These are phyloP conservation scores for Dryadomyces sulphureus DNA, from an alignment of 2,329 filamentous ascomycete species.

Conservation along the genomic window DNA sequence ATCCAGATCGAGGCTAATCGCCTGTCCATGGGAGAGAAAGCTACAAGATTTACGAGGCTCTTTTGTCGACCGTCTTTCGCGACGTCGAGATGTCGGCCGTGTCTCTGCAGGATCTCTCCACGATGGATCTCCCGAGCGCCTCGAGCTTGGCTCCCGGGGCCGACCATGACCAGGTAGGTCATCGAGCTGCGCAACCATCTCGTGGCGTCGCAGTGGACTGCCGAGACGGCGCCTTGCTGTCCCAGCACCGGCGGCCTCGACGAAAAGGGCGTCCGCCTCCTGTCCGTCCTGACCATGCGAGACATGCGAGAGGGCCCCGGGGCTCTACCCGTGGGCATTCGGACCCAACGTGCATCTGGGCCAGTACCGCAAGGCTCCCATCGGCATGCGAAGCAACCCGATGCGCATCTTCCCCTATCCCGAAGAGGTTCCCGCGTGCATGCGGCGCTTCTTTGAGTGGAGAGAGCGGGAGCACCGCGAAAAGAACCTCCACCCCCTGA, in stretches of 20 bases:
- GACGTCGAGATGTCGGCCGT: neutral
- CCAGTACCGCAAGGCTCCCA: neutral
- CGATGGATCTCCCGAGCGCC: neutral
- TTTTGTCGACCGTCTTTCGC: neutral
- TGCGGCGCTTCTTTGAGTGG: neutral
- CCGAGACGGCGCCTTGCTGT: neutral
- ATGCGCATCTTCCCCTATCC: neutral
- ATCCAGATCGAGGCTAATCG: neutral
- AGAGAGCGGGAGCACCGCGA: neutral
- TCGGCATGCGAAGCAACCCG: neutral
- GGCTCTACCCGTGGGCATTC: neutral
- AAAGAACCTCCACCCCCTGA: neutral
- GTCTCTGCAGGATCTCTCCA: neutral
- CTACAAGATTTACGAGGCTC: neutral
- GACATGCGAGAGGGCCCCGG: neutral
- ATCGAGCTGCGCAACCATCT: conserved; percentile 1
- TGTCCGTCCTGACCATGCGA: neutral
- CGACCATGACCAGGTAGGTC: neutral
- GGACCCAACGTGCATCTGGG: neutral
- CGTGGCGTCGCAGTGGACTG: neutral
- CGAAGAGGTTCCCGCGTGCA: neutral
- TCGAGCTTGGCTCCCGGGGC: neutral
- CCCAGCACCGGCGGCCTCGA: neutral
- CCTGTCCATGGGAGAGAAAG: neutral
- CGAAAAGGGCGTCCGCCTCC: neutral